phyloP scores from a whole-genome alignment of 176 grass and related monocot genomes.

The Phoenix dactylifera region DNA sequence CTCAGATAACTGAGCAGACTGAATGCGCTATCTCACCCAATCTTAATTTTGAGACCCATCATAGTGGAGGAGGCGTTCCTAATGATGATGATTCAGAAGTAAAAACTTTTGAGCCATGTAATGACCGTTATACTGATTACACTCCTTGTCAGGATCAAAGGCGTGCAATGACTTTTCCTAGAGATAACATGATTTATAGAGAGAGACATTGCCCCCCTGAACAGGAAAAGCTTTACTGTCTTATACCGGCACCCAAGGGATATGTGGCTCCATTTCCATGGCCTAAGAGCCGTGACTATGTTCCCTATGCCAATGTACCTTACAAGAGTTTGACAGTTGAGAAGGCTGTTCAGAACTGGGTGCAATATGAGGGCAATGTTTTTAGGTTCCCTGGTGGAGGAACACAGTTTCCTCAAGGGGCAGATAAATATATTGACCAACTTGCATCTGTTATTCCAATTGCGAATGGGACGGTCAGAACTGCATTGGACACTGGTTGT shows the following conservation, averaged over 20 bases:
- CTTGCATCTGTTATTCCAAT: constrained; percentile 68
- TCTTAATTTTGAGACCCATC: constrained; percentile 15
- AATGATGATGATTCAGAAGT: neutral
- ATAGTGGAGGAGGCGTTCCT: neutral
- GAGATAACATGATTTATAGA: constrained; percentile 60
- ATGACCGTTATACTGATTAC: constrained; percentile 52
- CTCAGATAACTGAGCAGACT: constrained; percentile 3
- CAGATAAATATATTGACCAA: constrained; percentile 68
- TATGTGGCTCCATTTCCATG: constrained; percentile 67
- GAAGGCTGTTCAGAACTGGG: constrained; percentile 89
- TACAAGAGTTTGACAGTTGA: constrained; percentile 78
- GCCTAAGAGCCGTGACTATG: constrained; percentile 83
- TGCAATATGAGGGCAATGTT: constrained; percentile 72
- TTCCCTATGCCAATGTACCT: constrained; percentile 65
- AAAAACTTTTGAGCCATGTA: neutral
- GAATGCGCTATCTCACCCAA: constrained; percentile 5
- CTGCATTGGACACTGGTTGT: constrained; percentile 83
- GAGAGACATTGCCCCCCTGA: constrained; percentile 74
- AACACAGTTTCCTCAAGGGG: constrained; percentile 73
- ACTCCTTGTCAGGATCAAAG: constrained; percentile 82
- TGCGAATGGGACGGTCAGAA: constrained; percentile 51
- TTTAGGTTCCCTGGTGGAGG: constrained; percentile 89
- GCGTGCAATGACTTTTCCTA: constrained; percentile 61
- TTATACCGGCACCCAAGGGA: constrained; percentile 67
- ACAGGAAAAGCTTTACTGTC: constrained; percentile 52